Base-by-base conservation (phyloP, 805 yeast genomes). In the Dipodascus geniculatus region DNA sequence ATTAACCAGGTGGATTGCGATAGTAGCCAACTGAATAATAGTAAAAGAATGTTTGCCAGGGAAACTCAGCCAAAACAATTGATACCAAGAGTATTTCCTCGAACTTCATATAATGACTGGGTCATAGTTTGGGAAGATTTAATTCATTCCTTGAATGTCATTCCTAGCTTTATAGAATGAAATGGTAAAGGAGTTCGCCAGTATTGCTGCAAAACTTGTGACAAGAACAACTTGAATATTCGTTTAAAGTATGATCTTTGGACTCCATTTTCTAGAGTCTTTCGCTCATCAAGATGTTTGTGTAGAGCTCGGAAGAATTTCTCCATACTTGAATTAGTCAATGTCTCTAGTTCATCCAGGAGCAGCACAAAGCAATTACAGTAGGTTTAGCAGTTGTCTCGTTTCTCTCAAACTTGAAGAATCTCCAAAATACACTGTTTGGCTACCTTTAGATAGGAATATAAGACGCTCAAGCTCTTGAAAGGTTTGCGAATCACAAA, bases 301-400 rank as follows among this genome's bases (percentile, higher is more conserved):
- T 79, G 76, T 35, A 85, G 79, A 77, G 78, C 65, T 87, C 89
- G 0, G 68, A 68, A 38, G 95, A 86, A 50, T 76, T 74, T 65
- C 77, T 68, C 96, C 96, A 87, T 50, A 84, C 87, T 63, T 85
- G 83, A 63, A 60, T 61, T 64, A 68, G 50, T 68, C 69, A 20
- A 54, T 51, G 23, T 54, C 59, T 11, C 69, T 67, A 9, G 54
- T 54, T 8, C 68, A 61, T 22, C 68, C 72, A 51, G 70, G 71
- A 47, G 66, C 71, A 53, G 71, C 74, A 31, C 77, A 75, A 53
- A 65, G 62, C n/a, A 61, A 64, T 57, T 71, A 87, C 96, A 14
- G 90, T 91, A 31, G 91, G 93, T 59, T 85, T 85, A 3, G 87
- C 88, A 47, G 74, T 73, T 47, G 89, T 79, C 53, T 88, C 89